Percentiles rank a stretch among this genome's conserved stretches.
phyloP scores from a whole-genome alignment of 2,329 filamentous ascomycete genomes.

The Curvularia sp. region DNA sequence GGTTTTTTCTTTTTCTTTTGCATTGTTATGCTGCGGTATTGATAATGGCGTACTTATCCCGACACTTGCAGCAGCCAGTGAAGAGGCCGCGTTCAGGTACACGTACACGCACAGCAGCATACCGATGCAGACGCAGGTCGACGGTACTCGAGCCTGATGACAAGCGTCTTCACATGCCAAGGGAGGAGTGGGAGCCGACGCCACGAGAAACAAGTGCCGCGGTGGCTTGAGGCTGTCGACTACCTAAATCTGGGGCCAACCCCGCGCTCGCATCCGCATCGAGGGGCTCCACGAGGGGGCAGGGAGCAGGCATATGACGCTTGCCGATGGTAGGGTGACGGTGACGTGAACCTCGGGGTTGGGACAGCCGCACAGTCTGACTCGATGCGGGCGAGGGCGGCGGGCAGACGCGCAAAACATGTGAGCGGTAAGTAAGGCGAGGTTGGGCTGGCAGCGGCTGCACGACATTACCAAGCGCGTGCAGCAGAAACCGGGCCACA shows the following conservation, averaged over 20 bases:
- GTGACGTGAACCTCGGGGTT: background rate
- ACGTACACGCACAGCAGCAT: background rate
- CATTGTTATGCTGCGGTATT: background rate
- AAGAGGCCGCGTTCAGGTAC: background rate
- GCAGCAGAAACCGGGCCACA: background rate
- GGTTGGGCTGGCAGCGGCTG: background rate
- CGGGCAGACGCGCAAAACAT: background rate
- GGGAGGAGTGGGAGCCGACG: background rate
- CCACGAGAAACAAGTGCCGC: background rate
- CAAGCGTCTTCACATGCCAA: constrained; percentile 10
- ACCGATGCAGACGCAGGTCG: background rate
- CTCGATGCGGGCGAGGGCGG: background rate
- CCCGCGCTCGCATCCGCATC: constrained; percentile 13
- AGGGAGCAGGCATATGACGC: background rate
- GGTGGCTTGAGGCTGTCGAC: background rate
- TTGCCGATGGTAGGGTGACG: background rate
- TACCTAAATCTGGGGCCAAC: constrained; percentile 7
- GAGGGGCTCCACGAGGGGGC: constrained; percentile 7
- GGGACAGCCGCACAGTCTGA: background rate
- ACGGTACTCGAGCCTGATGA: background rate
- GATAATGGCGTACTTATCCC: background rate
- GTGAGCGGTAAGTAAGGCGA: constrained; percentile 2
- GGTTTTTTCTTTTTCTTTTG: background rate
- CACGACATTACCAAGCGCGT: background rate
- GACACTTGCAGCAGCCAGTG: background rate